A percentile compares a stretch with the other conserved stretches of the same genome.
These are phyloP conservation scores for Metarhizium sp. DNA, from an alignment of 2,329 filamentous ascomycete species.

Conservation along the genomic window DNA sequence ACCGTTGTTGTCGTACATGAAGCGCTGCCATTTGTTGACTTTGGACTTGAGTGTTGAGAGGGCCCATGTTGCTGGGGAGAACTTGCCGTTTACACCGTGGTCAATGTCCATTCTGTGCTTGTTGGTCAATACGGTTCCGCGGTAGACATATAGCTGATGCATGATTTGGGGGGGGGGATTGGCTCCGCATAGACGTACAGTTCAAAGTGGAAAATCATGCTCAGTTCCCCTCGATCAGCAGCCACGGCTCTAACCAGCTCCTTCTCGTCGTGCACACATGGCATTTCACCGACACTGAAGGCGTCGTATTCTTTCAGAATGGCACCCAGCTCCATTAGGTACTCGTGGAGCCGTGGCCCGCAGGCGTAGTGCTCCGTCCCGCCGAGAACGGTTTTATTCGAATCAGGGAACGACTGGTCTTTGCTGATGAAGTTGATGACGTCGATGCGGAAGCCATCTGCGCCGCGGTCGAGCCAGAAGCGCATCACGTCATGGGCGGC, in stretches of 20 bases:
- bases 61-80: conserved; percentile 31
- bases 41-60: conserved; percentile 42
- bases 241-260: conserved; percentile 40
- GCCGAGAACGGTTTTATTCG: conserved; percentile 20
- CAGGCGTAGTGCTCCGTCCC: conserved; percentile 41
- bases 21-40: conserved; percentile 48
- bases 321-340: conserved; percentile 32
- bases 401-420: conserved; percentile 45
- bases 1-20: conserved; percentile 49
- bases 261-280: conserved; percentile 30
- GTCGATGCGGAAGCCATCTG: conserved; percentile 58
- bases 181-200: conserved; percentile 27
- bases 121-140: not conserved
- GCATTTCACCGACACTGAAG: conserved; percentile 45
- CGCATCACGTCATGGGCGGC: conserved; percentile 60
- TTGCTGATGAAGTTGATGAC: conserved; percentile 62
- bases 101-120: conserved; percentile 37
- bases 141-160: not conserved
- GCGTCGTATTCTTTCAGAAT: conserved; percentile 37
- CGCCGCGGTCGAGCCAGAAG: conserved; percentile 65
- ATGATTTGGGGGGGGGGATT: no score
- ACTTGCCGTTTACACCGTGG: conserved; percentile 33
- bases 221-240: conserved; percentile 48
- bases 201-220: conserved; percentile 69
- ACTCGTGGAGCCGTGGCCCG: conserved; percentile 39